Base-by-base conservation (phyloP, 2,329 filamentous ascomycete species). In the Coniochaeta pulveracea region DNA sequence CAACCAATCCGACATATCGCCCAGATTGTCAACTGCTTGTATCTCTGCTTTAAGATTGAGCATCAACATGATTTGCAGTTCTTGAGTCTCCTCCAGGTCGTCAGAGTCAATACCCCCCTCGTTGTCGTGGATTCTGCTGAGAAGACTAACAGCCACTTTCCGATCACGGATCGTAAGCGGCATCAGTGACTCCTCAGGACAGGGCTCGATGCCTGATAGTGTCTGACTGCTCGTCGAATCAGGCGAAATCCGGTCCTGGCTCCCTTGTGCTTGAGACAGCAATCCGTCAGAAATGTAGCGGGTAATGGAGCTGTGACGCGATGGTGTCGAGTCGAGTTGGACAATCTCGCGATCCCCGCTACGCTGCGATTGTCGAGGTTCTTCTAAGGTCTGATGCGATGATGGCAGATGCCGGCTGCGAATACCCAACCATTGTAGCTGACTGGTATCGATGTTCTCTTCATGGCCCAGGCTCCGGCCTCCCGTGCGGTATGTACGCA, bases 21-120 rank as follows among this genome's bases (percentile, higher is more conserved):
- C 70, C 7, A 55, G 56, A 4, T 69, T 60, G 35, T 82, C 76
- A 6, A 84, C 54, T 12, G 76, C 68, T 46, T 91, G 81, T 33
- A 89, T 83, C 48, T 91, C 84, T 0, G 79, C 80, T 47, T 89
- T 91, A 30, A 76, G 45, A 34, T 80, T 80, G 33, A 88, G 57
- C 58, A 82, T 68, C 14, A 89, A 55, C 81, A 89, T 86, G 1
- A 65, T 44, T 46, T 85, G 82, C 11, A 89, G 44, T 44, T 86
- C 78, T 3, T 54, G 53, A 19, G 57, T 56, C 40, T 72, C 57
- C 6, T 61, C 55, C 0, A 43, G 34, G 3, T 60, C 56, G 2
- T 59, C 51, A 0, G 42, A 40, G 6, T 19, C 28, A 9, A 57
- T 51, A 4, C 36, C 17, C 8, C 16, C 24, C 5, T 32, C 33